Evolutionary conservation across 2,329 filamentous ascomycete genomes (phyloP), one percentile per base, ranked within the genome.

Genomic region (Cladophialophora bantiana): DNA sequence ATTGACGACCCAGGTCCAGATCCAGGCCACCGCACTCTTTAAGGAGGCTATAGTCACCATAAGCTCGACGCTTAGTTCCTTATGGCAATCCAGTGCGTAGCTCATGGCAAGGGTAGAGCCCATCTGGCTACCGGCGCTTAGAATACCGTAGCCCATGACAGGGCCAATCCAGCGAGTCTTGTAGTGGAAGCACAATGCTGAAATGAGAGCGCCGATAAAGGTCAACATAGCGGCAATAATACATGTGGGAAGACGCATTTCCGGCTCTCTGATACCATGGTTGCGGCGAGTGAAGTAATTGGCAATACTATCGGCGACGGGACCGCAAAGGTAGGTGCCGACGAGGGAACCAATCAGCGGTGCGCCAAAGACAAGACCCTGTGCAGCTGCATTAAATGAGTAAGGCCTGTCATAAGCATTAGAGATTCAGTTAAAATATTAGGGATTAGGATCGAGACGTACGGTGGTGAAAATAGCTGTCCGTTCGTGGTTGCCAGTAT

Each of bases 141-240:
- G 26, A 40, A 62, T 26, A 7, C 31, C 59, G 35, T 36, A 54
- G 7, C 59, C 59, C 7, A 62, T 12, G n/a, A 62, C 34, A 12
- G 59, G 59, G 4, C 59, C 59, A 35, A 31, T 42, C 59, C 59
- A 62, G 31, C 54, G 59, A 36, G 59, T 62, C 13, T 62, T 26
- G 34, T 62, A 34, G 4, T 53, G 18, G 48, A 20, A 62, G 48
- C 59, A 62, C 7, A 55, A 32, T 6, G 26, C 59, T 4, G 59
- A 12, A 4, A 55, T 40, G 4, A 55, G 4, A 26, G 48, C 59
- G 12, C 59, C 59, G 13, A 72, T 83, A 64, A 87, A 80, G 20
- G 83, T 70, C 1, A 87, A 80, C 70, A 86, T 87, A 0, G 85
- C 85, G 10, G 87, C 83, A 80, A 85, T 80, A 1, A 73, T 1